Base-by-base conservation (phyloP, 768 basidiomycete genomes). In the Tricholoma sp. region DNA sequence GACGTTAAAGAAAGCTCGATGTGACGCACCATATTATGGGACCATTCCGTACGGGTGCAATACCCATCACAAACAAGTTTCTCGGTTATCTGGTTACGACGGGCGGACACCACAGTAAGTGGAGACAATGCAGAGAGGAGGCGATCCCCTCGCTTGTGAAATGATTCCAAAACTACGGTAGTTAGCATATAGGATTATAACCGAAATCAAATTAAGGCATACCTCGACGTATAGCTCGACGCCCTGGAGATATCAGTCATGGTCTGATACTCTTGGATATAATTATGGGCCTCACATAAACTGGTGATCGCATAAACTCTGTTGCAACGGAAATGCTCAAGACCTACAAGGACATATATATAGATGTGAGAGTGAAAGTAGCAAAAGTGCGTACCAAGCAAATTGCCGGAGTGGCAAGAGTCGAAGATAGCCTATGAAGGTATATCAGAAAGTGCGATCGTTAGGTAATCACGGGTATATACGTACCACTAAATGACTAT, bases 361-460 rank as follows among this genome's bases (percentile, higher is more conserved):
- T 13, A 15, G 4, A 31, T 4, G 24, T 4, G 32, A 7, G 7
- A 8, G 20, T 34, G 29, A 15, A 34, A 47, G 33, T 3, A 17
- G 18, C n/a, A 5, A 18, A 33, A 8, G 13, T n/a, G 11, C 6
- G 13, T 36, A 47, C 53, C 42, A 1, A 54, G 17, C 2, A 54
- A 9, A 7, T 42, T 54, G 8, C 53, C 44, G 2, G 53, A 54
- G 44, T 54, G 53, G 18, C 53, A 54, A 8, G 44, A 54, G 33
- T 54, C 53, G 4, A 54, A 17, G 1, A 54, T 34, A 1, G 53
- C 42, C 53, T 54, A 24, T 20, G 15, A 10, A 18, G 6, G 24
- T 17, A 34, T 18, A 11, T 47, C 7, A 20, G 33, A 18, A 29
- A 31, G 2, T 6, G 13, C 20, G 8, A 12, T 24, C 9, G 17